Evolutionary conservation across 352 stramenopile species (phyloP), one percentile per base, ranked within the genome.

Genomic region (Blastocystis sp.): DNA sequence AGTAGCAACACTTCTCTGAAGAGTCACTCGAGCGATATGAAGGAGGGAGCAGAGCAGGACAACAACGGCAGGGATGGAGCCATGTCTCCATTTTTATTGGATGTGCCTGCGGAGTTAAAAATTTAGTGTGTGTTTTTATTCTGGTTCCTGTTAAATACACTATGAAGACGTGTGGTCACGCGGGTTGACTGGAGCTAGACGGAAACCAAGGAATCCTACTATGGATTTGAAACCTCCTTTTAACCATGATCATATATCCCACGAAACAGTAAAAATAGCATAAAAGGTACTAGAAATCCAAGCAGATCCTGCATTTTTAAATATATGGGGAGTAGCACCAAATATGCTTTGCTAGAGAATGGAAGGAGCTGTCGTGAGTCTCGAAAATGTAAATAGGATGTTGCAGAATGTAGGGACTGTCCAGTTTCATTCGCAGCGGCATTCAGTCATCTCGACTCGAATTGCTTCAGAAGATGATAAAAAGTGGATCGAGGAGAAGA

Each of bases 401-500:
- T 1, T 37, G 59, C 20, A 68, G 59, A 37, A 26, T 39, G 59
- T 37, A 11, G 59, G 20, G 26, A 30, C 20, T 20, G 9, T 68
- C 20, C 59, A 68, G 20, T 81, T 81, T 65, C 70, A 81, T 39
- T 81, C 70, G 6, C 70, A 41, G 65, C 70, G 34, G 3, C 47
- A 26, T 20, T 47, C 70, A 16, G 63, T 53, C 47, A 65, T 43
- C 39, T 43, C 50, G 16, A n/a, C 55, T 26, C 70, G 45, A 18
- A 43, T 30, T 62, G 70, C 70, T 26, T 65, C 70, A 43, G 1
- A 30, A 26, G 65, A 81, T 26, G 70, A 81, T 41, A 24, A 65
- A 5, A 63, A 81, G 65, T 81, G 70, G 70, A 81, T 81, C 30
- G 70, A 81, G 55, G 70, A 81, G 37, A 13, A 81, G 45, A 63